Evolutionary conservation across 352 stramenopile species (phyloP), one percentile per base, ranked within the genome.

Genomic region (Globisporangium irregulare): DNA sequence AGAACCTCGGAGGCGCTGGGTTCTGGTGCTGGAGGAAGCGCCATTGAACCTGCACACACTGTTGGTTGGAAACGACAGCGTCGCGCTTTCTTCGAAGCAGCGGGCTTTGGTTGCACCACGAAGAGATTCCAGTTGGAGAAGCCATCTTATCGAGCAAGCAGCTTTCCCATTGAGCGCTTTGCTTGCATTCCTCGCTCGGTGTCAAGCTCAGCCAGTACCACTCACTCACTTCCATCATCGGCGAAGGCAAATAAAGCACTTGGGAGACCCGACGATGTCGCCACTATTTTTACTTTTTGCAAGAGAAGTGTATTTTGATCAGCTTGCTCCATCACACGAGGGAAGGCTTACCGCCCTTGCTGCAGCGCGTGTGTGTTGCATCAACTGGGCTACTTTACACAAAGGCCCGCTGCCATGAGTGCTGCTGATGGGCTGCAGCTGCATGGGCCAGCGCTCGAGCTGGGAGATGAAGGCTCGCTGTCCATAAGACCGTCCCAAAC

Each of bases 11-110:
- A 24, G 69, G 64, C 5, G 46, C 57, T 1, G 74, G 74, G 14
- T 81, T 81, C 25, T 78, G 74, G 59, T 79, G 74, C 38, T 78
- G 67, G 3, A 90, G 62, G 51, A 90, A 90, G 29, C 65, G 75
- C 82, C 82, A 90, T 48, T 89, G 80, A 29, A 89, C 79, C 61
- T 84, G 73, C 20, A 84, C 62, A 15, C 70, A 84, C 36, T 74
- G 73, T 29, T 61, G 70, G 18, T 70, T 73, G 20, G 73, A 41
- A 34, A 69, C 58, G 36, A 58, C 43, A 2, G 68, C 54, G 51
- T 78, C 77, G 38, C 75, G 73, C 67, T 63, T 80, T 66, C 69
- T 66, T 6, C 71, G 75, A 29, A 62, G 56, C 25, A 80, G 38
- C n/a, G 74, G 73, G n/a, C 68, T 79, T 36, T 73, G 67, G 14